Evolutionary conservation across 805 yeast species (phyloP).

Genomic region (Jamesozyma gamospora): DNA sequence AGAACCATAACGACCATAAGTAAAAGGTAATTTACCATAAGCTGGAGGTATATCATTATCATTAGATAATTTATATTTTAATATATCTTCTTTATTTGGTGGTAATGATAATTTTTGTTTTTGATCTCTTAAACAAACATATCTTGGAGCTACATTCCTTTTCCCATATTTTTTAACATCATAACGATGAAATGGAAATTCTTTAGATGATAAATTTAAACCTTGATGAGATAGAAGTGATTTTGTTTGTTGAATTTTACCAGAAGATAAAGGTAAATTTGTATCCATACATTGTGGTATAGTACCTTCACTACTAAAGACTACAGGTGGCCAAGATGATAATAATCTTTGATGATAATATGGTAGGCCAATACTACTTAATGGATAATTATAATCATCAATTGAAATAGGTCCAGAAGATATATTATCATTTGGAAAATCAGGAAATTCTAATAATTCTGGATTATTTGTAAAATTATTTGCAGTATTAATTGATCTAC

Average conservation of each 20-base stretch:
- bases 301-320: slow-evolving; percentile 54
- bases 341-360: slow-evolving; percentile 66
- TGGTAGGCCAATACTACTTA: slow-evolving; percentile 76
- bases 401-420: slow-evolving; percentile 20
- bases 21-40: slow-evolving; percentile 62
- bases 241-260: slow-evolving; percentile 1
- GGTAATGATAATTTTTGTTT: slow-evolving; percentile 12
- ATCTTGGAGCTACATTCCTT: slow-evolving; percentile 39
- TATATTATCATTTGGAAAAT: slow-evolving; percentile 31
- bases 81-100: slow-evolving; percentile 13
- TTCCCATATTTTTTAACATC: slow-evolving; percentile 48
- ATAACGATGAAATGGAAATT: slow-evolving; percentile 39
- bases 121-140: slow-evolving; percentile 31
- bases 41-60: slow-evolving; percentile 53
- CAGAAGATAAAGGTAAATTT: slow-evolving; percentile 4
- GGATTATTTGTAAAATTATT: slow-evolving; percentile 30
- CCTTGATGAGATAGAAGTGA: slow-evolving; percentile 2
- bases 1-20: slow-evolving; percentile 84
- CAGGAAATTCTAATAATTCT: slow-evolving; percentile 44
- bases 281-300: slow-evolving; percentile 47
- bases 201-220: slow-evolving; percentile 23
- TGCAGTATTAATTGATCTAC: slow-evolving; percentile 14
- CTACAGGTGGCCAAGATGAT: slow-evolving; percentile 67
- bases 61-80: slow-evolving; percentile 23
- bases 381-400: slow-evolving; percentile 44